Evolutionary conservation across 148 eudicot species (phyloP), one percentile per base, ranked within the genome.

Genomic region (Arctostaphylos glauca): DNA sequence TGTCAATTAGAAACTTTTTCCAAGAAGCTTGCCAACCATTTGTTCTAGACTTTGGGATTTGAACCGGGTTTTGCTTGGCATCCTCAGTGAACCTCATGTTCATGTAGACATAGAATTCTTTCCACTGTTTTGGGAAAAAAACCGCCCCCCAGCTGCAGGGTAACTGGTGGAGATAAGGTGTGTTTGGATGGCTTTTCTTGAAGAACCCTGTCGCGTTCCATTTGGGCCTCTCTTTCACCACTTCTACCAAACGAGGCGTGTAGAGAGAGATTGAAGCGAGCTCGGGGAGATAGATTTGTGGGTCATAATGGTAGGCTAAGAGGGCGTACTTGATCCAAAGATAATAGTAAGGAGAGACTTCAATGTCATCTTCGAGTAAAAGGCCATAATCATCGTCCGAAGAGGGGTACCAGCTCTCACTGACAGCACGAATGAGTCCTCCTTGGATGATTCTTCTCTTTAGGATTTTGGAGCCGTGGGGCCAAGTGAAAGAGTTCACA

Each of bases 11-110:
- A 70, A 94, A 96, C 88, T 96, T 96, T 84, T 96, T 96, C 99
- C 99, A 96, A 0, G 99, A 94, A 6, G 99, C 99, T 86, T 96
- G 99, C 99, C 98, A 94, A 0, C 99, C 99, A 44, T 94, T 94
- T 0, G 99, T 96, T 81, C 99, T 88, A 3, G 99, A 96, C 76
- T 87, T 94, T 0, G 99, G 99, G 76, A 96, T 96, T 44, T 96
- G 98, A 31, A 94, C 99, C 0, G 98, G 99, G 85, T 96, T 94
- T 56, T 89, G 64, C 90, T 96, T 96, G 3, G 98, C 92, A 49
- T 96, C 93, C 79, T 93, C 97, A 9, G 99, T 96, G 80, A 96
- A 96, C 21, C 99, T 84, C 98, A 91, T 94, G 92, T 96, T 96
- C 99, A 96, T 96, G 88, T 96, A 96, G 58, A 96, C 97, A 38